Evolutionary conservation across 2,329 filamentous ascomycete species (phyloP).

Genomic region (Colletotrichum horii): DNA sequence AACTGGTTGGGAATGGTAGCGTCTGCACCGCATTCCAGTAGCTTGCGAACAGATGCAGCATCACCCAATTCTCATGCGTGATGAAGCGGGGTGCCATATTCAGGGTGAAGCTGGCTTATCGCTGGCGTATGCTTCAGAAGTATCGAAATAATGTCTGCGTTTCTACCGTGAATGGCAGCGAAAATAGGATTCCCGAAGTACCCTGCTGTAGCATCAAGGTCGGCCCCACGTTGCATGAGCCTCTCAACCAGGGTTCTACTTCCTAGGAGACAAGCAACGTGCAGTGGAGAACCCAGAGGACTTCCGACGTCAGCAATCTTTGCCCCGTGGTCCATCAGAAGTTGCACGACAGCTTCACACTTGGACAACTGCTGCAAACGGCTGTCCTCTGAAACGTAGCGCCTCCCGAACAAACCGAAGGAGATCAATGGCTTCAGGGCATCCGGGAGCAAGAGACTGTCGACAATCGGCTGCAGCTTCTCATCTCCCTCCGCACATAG

Average conservation of each 20-base stretch:
- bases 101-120: background rate
- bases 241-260: background rate
- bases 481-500: background rate
- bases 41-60: background rate
- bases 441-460: background rate
- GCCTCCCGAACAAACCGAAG: too few species aligned
- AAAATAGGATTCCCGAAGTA: background rate
- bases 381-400: background rate
- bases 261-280: background rate
- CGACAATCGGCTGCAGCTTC: background rate
- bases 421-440: background rate
- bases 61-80: background rate
- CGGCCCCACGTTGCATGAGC: background rate
- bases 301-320: background rate
- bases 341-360: background rate
- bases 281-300: background rate
- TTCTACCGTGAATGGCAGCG: background rate
- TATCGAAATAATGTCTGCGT: background rate
- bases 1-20: background rate
- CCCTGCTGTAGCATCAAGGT: background rate
- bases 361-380: background rate
- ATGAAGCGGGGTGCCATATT: background rate
- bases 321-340: background rate
- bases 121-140: background rate
- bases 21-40: background rate